phyloP scores from a whole-genome alignment of 371 early-diverging fungal genomes.

The Apophysomyces variabilis region DNA sequence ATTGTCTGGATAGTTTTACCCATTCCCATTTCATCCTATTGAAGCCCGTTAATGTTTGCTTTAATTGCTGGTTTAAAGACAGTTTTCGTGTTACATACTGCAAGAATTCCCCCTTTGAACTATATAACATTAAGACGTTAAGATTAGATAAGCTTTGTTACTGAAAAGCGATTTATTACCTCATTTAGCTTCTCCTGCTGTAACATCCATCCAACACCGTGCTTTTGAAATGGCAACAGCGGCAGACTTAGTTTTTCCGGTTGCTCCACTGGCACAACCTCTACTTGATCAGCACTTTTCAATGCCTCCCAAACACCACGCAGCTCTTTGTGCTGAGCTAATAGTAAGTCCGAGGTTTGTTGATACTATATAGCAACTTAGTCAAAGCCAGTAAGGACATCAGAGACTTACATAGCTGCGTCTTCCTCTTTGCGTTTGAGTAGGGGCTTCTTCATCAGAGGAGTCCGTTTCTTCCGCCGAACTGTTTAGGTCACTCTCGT shows the following conservation, averaged over 20 bases:
- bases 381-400: neutral
- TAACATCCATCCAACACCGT: conserved; percentile 86
- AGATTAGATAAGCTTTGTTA: too few relatives aligned
- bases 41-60: neutral
- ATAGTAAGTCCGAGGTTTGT: conserved; percentile 31
- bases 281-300: conserved; percentile 38
- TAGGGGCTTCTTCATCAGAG: neutral
- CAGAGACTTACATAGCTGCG: conserved; percentile 1
- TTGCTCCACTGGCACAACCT: conserved; percentile 60
- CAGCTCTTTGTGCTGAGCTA: conserved; percentile 66
- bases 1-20: conserved; percentile 99
- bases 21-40: conserved; percentile 96
- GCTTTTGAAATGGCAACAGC: conserved; percentile 89
- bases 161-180: conserved; percentile 26
- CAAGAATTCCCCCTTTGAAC: conserved; percentile 86
- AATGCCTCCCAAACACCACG: conserved; percentile 73
- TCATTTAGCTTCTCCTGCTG: conserved; percentile 66
- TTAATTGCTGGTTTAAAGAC: neutral
- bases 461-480: neutral
- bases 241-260: conserved; percentile 74
- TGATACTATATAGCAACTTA: conserved; percentile 15
- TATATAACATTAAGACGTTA: conserved; percentile 16
- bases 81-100: conserved; percentile 42
- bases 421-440: neutral
- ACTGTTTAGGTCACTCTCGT: conserved; percentile 2